phyloP scores from a whole-genome alignment of 176 grass and related monocot genomes.

The Oropetium thomaeum region DNA sequence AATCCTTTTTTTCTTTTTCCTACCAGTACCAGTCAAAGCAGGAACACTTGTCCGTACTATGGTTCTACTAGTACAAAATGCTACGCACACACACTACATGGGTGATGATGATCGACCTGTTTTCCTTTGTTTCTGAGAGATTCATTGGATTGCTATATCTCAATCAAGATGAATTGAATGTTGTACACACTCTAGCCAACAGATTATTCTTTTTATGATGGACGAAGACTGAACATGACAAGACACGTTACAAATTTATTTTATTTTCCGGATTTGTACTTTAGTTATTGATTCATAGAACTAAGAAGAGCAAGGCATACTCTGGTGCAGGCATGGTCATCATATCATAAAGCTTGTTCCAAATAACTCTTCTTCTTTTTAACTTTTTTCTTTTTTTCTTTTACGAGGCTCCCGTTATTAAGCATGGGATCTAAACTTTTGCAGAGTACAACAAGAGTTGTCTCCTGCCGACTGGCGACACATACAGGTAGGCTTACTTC shows the following conservation, averaged over 20 bases:
- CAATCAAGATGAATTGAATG: no score
- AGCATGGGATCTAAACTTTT: background rate
- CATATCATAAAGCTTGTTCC: background rate
- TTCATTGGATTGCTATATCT: background rate
- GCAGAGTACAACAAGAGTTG: background rate
- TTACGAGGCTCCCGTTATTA: background rate
- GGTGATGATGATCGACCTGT: no score
- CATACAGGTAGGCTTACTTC: constrained; percentile 32
- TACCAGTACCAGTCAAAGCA: background rate
- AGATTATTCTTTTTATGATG: no score
- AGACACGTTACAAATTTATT: background rate
- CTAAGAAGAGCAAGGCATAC: no score
- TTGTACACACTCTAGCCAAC: no score
- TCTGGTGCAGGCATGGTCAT: background rate
- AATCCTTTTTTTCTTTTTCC: background rate
- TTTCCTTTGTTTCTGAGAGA: background rate
- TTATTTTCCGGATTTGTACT: background rate
- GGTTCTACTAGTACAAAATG: background rate
- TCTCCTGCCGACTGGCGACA: background rate
- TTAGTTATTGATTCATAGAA: background rate
- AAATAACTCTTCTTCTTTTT: no score
- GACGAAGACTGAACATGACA: no score
- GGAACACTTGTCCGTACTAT: background rate
- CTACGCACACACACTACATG: background rate
- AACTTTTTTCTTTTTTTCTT: no score